Conservation (phyloP, 108 stramenopile species). For the Nannochloropsis gaditana region DNA sequence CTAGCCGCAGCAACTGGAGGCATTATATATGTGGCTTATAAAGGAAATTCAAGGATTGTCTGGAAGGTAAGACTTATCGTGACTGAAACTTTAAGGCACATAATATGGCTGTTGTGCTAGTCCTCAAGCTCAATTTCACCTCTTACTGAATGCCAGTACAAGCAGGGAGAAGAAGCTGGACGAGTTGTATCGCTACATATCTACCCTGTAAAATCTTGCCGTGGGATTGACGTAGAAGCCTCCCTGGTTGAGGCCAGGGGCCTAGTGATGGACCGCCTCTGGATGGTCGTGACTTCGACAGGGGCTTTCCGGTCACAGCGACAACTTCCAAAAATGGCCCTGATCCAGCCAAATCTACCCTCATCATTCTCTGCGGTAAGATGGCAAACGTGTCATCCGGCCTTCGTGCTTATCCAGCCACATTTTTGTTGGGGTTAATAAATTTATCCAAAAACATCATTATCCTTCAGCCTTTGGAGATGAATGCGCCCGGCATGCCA, state of each 20-base stretch:
- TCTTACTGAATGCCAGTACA: not conserved
- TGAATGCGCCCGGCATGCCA: conserved; percentile 46
- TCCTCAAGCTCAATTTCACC: too few species aligned
- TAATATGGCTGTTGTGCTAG: too few species aligned
- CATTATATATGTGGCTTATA: not conserved
- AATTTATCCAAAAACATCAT: not conserved
- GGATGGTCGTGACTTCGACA: conserved; percentile 53
- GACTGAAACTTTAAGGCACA: not conserved
- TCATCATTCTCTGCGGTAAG: conserved; percentile 33
- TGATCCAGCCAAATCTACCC: conserved; percentile 44
- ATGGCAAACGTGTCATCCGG: not conserved
- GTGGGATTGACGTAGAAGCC: conserved; percentile 42
- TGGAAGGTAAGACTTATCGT: not conserved
- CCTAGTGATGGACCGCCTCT: conserved; percentile 51
- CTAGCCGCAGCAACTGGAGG: not conserved
- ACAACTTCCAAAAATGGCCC: conserved; percentile 50
- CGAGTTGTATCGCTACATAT: conserved; percentile 41
- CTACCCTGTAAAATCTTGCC: conserved; percentile 60
- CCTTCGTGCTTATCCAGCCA: too few species aligned
- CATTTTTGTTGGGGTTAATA: not conserved
- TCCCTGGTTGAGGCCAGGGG: conserved; percentile 39
- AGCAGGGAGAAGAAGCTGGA: conserved; percentile 18
- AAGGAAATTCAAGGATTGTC: not conserved
- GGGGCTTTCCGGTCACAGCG: conserved; percentile 54
- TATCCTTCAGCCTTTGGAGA: conserved; percentile 23